Percentiles rank a stretch among this genome's conserved stretches.
These are phyloP conservation scores for Delonix regia DNA, from an alignment of 306 rosid genomes.

Conservation along the genomic window DNA sequence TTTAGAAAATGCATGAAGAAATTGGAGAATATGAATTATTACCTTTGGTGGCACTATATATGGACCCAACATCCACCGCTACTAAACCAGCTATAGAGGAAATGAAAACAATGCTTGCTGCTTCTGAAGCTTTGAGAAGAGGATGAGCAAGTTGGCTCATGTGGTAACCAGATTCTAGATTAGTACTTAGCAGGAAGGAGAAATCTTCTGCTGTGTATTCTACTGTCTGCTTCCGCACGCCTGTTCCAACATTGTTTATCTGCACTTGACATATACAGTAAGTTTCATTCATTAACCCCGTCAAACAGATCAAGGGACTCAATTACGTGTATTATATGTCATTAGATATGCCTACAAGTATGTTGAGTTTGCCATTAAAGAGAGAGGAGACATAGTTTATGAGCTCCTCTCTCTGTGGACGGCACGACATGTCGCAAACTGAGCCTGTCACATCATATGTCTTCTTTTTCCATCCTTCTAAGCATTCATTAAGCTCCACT, in stretches of 20 bases:
- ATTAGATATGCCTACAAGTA: conserved; percentile 3
- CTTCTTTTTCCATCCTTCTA: conserved; percentile 7
- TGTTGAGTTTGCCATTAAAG: conserved; percentile 14
- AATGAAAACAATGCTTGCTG: conserved; percentile 37
- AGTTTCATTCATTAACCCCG: too few relatives aligned
- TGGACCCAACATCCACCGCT: conserved; percentile 1
- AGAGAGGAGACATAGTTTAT: not conserved
- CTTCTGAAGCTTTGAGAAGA: conserved; percentile 38
- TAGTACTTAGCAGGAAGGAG: conserved; percentile 20
- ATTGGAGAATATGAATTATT: too few relatives aligned
- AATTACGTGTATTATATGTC: too few relatives aligned
- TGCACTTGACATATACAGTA: too few relatives aligned
- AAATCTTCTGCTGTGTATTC: conserved; percentile 38
- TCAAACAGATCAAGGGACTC: too few relatives aligned
- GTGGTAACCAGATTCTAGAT: conserved; percentile 43
- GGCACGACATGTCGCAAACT: not conserved
- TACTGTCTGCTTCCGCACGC: not conserved
- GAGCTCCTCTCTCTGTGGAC: conserved; percentile 16
- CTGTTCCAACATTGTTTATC: conserved; percentile 40
- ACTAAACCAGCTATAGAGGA: conserved; percentile 36
- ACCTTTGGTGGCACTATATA: conserved; percentile 54
- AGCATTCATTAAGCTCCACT: conserved; percentile 13
- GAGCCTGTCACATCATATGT: conserved; percentile 3
- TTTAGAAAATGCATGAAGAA: too few relatives aligned
- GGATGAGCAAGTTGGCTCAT: conserved; percentile 43